Evolutionary conservation across 345 rosid genomes (phyloP).

Genomic region (Laguncularia racemosa): DNA sequence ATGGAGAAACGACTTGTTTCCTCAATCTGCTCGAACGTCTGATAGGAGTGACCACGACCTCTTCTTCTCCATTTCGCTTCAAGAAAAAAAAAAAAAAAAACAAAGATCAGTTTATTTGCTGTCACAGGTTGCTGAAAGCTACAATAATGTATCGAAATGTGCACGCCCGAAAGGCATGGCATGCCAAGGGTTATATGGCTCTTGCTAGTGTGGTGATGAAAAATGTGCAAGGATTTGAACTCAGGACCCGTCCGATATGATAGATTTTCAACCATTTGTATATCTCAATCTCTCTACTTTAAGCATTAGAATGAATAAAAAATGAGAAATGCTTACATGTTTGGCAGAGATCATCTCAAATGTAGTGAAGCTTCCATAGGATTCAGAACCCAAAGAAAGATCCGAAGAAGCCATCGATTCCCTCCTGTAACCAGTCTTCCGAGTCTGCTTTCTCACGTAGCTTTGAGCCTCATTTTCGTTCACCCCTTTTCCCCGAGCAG

Average conservation of each 20-base stretch:
- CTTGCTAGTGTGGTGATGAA: too few relatives aligned
- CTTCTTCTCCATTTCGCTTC: conserved; percentile 53
- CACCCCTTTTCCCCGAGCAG: conserved; percentile 21
- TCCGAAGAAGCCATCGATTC: conserved; percentile 72
- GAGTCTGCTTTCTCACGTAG: conserved; percentile 25
- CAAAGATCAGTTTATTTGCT: background rate
- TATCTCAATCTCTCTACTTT: too few relatives aligned
- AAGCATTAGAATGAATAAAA: background rate
- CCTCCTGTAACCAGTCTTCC: conserved; percentile 30
- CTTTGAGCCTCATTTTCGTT: conserved; percentile 32
- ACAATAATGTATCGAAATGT: too few relatives aligned
- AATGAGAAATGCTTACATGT: conserved; percentile 33
- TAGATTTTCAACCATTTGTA: too few relatives aligned
- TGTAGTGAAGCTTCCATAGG: conserved; percentile 78
- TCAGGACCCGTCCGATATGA: too few relatives aligned
- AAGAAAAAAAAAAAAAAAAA: conserved; percentile 12
- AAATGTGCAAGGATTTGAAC: too few relatives aligned
- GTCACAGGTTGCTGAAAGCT: background rate
- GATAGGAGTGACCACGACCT: conserved; percentile 53
- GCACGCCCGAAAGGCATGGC: too few relatives aligned
- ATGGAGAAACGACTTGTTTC: conserved; percentile 40
- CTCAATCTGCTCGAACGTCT: conserved; percentile 80
- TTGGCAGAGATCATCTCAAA: conserved; percentile 62
- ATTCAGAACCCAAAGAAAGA: conserved; percentile 39
- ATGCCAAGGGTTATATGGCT: too few relatives aligned